Evolutionary conservation across 2,329 filamentous ascomycete genomes (phyloP), one percentile per base, ranked within the genome.

Genomic region (Zasmidium cellare): DNA sequence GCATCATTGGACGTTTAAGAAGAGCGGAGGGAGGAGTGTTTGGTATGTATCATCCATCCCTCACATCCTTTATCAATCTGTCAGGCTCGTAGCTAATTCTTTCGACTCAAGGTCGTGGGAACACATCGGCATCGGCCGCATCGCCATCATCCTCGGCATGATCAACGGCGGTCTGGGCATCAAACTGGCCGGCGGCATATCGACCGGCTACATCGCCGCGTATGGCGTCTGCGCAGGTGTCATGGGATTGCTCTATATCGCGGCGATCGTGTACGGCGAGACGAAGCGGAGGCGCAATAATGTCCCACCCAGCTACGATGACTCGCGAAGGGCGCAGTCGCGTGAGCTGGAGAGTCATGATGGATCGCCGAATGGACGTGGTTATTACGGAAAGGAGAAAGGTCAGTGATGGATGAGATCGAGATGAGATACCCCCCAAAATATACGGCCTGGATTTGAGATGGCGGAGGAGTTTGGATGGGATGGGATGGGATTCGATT

Each of bases 131-230:
- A 53, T 69, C 20, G 70, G 70, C n/a, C 64, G 70, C 14, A 58
- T 66, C 38, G 73, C 80, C 19, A 77, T 85, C 14, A 71, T 78
- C 0, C 70, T 84, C 0, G 83, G 80, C 2, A 80, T 84, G 47
- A 75, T 85, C 67, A 85, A 84, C 63, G 83, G 80, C 19, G 82
- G 82, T 0, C 69, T 84, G 1, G 83, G 83, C 0, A 76, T 84
- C 44, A 69, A 72, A 57, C 71, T 83, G 18, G 78, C 80, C 2
- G 74, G 77, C 16, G 62, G 57, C 24, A 47, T 73, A 71, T 52
- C 67, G 60, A 25, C 46, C 12, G 62, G 55, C 18, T 47, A 55
- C 31, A 59, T 59, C 18, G 79, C 82, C 59, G 79, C 76, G 1
- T 84, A 83, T 62, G 74, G 73, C 3, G 76, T 83, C 6, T 67